Evolutionary conservation across 768 basidiomycete species (phyloP).

Genomic region (Grammothele lineata): DNA sequence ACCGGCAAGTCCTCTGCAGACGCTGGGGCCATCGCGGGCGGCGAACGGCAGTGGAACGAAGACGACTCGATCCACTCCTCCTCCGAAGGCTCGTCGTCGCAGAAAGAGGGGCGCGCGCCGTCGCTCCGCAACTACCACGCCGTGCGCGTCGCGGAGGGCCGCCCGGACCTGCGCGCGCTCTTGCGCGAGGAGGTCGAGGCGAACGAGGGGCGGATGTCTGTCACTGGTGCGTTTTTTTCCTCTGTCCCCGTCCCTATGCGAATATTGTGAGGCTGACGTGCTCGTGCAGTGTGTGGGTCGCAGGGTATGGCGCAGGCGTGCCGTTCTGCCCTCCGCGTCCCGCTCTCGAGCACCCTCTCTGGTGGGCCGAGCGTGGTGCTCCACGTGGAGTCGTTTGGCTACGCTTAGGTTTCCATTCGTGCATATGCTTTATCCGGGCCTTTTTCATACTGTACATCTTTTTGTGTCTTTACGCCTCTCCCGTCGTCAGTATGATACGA

Average conservation of each 20-base stretch:
- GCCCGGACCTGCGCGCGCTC: slow-evolving; percentile 39
- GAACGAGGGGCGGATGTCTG: slow-evolving; percentile 37
- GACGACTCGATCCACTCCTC: slow-evolving; percentile 19
- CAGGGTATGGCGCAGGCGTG: slow-evolving; percentile 35
- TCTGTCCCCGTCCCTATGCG: background rate
- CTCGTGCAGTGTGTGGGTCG: slow-evolving; percentile 45
- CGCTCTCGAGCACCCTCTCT: slow-evolving; percentile 31
- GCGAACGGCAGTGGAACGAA: slow-evolving; percentile 10
- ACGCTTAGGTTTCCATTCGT: too few species aligned
- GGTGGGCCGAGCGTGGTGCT: slow-evolving; percentile 44
- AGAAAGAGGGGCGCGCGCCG: too few species aligned
- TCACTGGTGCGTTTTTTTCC: slow-evolving; percentile 37
- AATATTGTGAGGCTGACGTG: background rate
- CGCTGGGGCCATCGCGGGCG: slow-evolving; percentile 10
- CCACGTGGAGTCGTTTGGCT: slow-evolving; percentile 44
- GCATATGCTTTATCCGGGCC: too few species aligned
- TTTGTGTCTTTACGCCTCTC: too few species aligned
- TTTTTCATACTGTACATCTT: too few species aligned
- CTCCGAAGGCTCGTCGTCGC: too few species aligned
- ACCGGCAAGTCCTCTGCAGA: slow-evolving; percentile 24
- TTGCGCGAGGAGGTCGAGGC: slow-evolving; percentile 34
- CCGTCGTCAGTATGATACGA: too few species aligned
- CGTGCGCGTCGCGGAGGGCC: slow-evolving; percentile 30
- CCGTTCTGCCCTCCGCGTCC: slow-evolving; percentile 35
- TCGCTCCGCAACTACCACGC: slow-evolving; percentile 22